A percentile compares a stretch with the other conserved stretches of the same genome.
Conservation (phyloP, 371 early-diverging fungal species). For the Mortierella sp. region DNA sequence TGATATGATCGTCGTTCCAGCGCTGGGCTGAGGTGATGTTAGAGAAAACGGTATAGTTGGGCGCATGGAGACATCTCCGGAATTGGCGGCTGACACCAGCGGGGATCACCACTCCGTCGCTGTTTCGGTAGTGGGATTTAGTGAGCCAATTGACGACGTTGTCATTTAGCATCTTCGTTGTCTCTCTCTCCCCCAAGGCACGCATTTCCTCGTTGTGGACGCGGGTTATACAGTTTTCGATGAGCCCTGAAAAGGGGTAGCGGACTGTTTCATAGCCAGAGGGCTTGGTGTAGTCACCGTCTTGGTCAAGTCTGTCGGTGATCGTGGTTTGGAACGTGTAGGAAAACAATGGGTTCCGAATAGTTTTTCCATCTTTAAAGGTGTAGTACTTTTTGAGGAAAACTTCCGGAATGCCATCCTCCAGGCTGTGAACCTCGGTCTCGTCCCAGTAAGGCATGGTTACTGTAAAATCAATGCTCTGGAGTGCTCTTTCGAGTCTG, state of each 20-base stretch:
- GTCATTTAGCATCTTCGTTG: background rate
- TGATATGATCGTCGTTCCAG: conserved; percentile 6
- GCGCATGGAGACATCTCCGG: conserved; percentile 1
- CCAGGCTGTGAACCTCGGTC: background rate
- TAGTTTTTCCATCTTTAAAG: background rate
- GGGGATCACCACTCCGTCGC: background rate
- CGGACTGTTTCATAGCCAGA: conserved; percentile 3
- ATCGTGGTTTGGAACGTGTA: conserved; percentile 2
- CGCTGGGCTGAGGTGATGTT: conserved; percentile 2
- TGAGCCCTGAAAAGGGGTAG: conserved; percentile 2
- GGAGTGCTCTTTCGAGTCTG: conserved; percentile 6
- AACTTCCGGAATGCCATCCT: background rate
- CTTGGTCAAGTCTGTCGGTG: conserved; percentile 2
- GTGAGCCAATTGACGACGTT: background rate
- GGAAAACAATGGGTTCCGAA: background rate
- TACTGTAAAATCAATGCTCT: background rate
- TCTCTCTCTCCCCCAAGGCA: background rate
- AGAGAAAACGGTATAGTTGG: conserved; percentile 5
- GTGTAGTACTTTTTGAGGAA: conserved; percentile 3
- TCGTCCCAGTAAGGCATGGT: conserved; percentile 4
- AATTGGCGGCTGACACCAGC: background rate
- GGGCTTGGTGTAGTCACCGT: conserved; percentile 1
- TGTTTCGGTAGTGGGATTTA: background rate
- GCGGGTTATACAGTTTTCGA: too few species aligned
- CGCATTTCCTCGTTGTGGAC: background rate